Base-by-base conservation (phyloP, 192 early-diverging fungal species). In the Linnemannia schmuckeri region DNA sequence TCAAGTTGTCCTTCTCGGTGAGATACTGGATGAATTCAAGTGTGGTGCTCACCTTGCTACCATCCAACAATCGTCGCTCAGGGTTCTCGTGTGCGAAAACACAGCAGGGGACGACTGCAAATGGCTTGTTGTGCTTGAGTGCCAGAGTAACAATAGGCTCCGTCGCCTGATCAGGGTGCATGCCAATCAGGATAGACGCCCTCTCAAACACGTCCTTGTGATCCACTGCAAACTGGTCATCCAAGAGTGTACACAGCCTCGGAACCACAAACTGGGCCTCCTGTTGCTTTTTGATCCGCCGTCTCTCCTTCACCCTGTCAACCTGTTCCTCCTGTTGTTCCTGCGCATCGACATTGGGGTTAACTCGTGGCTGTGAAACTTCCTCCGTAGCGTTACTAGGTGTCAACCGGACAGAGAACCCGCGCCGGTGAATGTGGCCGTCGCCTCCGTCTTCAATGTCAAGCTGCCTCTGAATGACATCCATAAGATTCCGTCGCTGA, bases 111-210 rank as follows among this genome's bases (percentile, higher is more conserved):
- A 83, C 75, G 22, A 83, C 88, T 17, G 91, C 93, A 82, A 93
- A 93, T 1, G 93, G 89, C 33, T 91, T 92, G 5, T 84, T 72
- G 33, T 88, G 72, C 66, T 75, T 73, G 30, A 93, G 38, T 1
- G 92, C 93, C 40, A 81, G 75, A 24, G 89, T 89, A 0, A 93
- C 92, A 83, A 93, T 93, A 6, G 91, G 89, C 27, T 91, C 92
- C 8, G 93, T 93, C 0, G 93, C 93, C 66, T 92, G 91, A 68
- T 93, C 93, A 0, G 93, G 89, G 68, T 93, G 93, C 70, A 93
- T 79, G 1, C 93, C 93, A 75, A 93, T 90, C 30, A 93, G 42
- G 12, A 93, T 75, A 22, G 90, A 88, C 15, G 88, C 87, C 24
- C 55, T 52, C 22, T 76, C 38, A 20, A 93, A 41, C 17, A 89